Evolutionary conservation across 2,329 filamentous ascomycete genomes (phyloP), one percentile per base, ranked within the genome.

Genomic region (Paraphaeosphaeria minitans): DNA sequence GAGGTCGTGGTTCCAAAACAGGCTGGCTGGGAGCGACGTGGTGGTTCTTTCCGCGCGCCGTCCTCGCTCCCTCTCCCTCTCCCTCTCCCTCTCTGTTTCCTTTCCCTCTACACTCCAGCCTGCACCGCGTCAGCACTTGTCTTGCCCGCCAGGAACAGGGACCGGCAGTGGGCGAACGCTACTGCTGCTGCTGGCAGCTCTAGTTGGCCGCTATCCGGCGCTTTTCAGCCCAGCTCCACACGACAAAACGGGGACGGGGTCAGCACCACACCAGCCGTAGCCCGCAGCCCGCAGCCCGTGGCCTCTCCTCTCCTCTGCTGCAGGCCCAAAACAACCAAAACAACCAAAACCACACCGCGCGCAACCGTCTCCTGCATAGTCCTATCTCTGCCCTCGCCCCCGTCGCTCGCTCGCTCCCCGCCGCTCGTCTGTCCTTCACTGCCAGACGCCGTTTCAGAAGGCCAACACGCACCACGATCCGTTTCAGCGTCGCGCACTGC

Each of bases 401-500:
- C 41, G 49, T 37, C 50, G 50, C 35, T 42, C 49, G 37, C 49
- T 52, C 49, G 13, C 49, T 14, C 33, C 10, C 21, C 19, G 14
- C 8, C 35, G 13, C 21, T 9, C 49, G 13, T 4, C 21, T 22
- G 13, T 19, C 50, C 24, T 33, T 39, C 37, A n/a, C 37, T 12
- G 22, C 48, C n/a, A 39, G 39, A 22, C 22, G 27, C 41, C 39
- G 51, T 53, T 53, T 53, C 51, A 53, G 41, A 46, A 21, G 29
- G 27, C 46, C 46, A 21, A 49, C 29, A 10, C 29, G 46, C 46
- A 19, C 29, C 46, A 31, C 24, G 16, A 10, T n/a, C 37, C 2
- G 51, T 53, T 53, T 53, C 51, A 46, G 51, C 41, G 39, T 53
- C 51, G 41, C 51, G 45, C 51, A 16, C 39, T 24, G 51, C n/a